Evolutionary conservation across 176 grass and related monocot species (phyloP), one percentile per base, ranked within the genome.

Genomic region (Eremochloa ophiuroides): DNA sequence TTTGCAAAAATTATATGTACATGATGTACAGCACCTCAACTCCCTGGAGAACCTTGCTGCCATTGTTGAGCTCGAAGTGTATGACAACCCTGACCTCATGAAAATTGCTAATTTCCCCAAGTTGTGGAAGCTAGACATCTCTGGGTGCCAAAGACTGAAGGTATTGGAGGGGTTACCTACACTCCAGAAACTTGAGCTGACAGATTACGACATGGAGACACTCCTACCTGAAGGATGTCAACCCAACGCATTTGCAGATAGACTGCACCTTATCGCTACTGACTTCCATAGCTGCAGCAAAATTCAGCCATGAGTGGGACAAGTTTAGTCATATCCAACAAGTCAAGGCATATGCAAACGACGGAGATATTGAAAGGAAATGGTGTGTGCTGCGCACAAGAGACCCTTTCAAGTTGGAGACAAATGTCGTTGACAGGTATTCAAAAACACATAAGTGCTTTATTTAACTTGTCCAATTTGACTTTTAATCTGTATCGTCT

Each of bases 1-100:
- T 23, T 71, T 87, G 28, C 71, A 27, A 16, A 46, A 0, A 1
- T 13, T 87, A 41, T 79, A 50, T 0, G 30, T n/a, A 5, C 8
- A 20, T 50, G 47, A 50, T 1, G 55, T 77, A 29, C 0, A 59
- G 0, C 0, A 13, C 4, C 41, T 88, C 8, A 18, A 9, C 7
- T 58, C 55, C 18, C n/a, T 88, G 3, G 74, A 79, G 5, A 41
- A 72, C 58, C 50, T 79, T 67, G 2, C 43, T 73, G 73, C 14
- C 1, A 23, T 79, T 30, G 58, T 53, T 20, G 10, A 76, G 16
- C 46, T 58, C 26, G 0, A 1, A 50, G 29, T 8, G 3, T 3
- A 1, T 4, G 2, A 38, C 35, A 8, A n/a, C 40, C 30, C 47
- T 0, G 0, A 55, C 47, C 6, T 75, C 1, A 20, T 23, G 20